These are phyloP conservation scores for maize (Zea mays) DNA, from an alignment of 176 grass and related monocot species.

Conservation along the genomic window Zm-B73-REFERENCE-NAM-5.0 NC_050100.1:48195501-48196000, in stretches of 20 bases:
- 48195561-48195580: not conserved
- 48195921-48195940: conserved; percentile 67
- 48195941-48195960: conserved; percentile 54
- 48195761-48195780: conserved; percentile 51
- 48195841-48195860: not conserved
- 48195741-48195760: conserved; percentile 49
- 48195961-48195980: conserved; percentile 53
- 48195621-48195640: conserved; percentile 50
- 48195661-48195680: conserved; percentile 51
- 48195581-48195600: not conserved
- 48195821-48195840: not conserved
- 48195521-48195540: not conserved
- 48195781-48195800: conserved; percentile 42
- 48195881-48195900: conserved; percentile 51
- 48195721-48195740: conserved; percentile 48
- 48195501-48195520: not conserved
- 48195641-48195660: conserved; percentile 43
- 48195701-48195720: conserved; percentile 50
- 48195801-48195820: conserved; percentile 30
- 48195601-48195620: conserved; percentile 33
- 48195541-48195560: not conserved
- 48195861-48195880: not conserved
- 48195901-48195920: conserved; percentile 56
- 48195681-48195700: conserved; percentile 53
- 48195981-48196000: not conserved